phyloP scores from a whole-genome alignment of 2,329 filamentous ascomycete genomes.

The Penicillium sp. region DNA sequence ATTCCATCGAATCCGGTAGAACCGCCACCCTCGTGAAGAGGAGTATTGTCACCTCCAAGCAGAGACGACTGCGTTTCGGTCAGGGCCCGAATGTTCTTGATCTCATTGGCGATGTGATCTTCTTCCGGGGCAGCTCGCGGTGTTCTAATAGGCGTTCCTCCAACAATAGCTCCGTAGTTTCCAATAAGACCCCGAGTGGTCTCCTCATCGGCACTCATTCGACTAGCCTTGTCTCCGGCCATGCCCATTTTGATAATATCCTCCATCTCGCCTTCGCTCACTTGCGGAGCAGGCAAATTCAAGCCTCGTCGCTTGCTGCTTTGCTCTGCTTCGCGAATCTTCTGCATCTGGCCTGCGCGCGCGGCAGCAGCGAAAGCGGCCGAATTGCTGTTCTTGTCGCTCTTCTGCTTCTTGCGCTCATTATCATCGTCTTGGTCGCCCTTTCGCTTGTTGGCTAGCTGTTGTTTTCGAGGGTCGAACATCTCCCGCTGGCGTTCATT shows the following conservation, averaged over 20 bases:
- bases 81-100: constrained; percentile 87
- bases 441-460: constrained; percentile 89
- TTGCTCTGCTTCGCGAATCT: constrained; percentile 92
- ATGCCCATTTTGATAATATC: constrained; percentile 99
- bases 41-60: constrained; percentile 90
- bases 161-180: constrained; percentile 81
- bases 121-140: constrained; percentile 90
- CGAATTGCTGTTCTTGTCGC: constrained; percentile 79
- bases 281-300: constrained; percentile 85
- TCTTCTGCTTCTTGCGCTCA: constrained; percentile 81
- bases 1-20: constrained; percentile 90
- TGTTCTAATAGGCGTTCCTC: constrained; percentile 85
- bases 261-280: constrained; percentile 89
- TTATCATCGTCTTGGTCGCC: constrained; percentile 84
- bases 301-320: constrained; percentile 87
- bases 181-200: constrained; percentile 84
- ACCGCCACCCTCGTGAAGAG: constrained; percentile 76
- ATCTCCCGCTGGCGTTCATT: constrained; percentile 85
- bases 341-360: constrained; percentile 92
- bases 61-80: constrained; percentile 94
- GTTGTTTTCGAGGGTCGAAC: constrained; percentile 92
- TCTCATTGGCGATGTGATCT: constrained; percentile 95
- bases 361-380: constrained; percentile 83
- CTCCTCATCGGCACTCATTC: constrained; percentile 76
- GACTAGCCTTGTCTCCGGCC: constrained; percentile 82